Evolutionary conservation across 2,329 filamentous ascomycete genomes (phyloP).

Genomic region (Hypoxylon sp.): DNA sequence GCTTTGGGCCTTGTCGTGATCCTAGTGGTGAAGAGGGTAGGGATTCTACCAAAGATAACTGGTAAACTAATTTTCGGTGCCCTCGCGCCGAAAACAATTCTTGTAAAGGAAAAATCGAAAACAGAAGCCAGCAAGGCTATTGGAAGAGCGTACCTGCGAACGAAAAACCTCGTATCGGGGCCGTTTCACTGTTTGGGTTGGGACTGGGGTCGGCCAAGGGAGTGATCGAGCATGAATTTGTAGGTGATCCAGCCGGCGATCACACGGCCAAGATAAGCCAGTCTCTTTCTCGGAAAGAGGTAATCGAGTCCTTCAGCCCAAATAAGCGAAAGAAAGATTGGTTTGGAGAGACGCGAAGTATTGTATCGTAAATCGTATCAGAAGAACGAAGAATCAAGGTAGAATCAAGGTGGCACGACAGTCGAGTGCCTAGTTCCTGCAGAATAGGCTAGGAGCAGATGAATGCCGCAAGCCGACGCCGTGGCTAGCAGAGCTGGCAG

Average conservation of each 20-base stretch:
- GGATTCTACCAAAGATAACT: constrained; percentile 15
- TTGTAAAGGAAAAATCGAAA: constrained; percentile 14
- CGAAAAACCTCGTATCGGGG: constrained; percentile 37
- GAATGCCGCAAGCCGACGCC: constrained; percentile 40
- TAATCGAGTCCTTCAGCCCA: constrained; percentile 9
- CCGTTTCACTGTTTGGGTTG: constrained; percentile 41
- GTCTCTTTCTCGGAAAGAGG: constrained; percentile 30
- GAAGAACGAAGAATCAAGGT: constrained; percentile 8
- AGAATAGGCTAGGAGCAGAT: constrained; percentile 40
- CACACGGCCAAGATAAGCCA: constrained; percentile 33
- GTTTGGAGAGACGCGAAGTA: constrained; percentile 18
- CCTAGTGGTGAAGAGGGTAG: constrained; percentile 7
- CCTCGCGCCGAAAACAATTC: constrained; percentile 18
- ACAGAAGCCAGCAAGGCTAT: constrained; percentile 10
- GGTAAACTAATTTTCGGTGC: constrained; percentile 7
- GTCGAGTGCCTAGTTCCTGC: constrained; percentile 42
- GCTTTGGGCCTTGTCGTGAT: constrained; percentile 6
- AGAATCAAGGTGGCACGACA: constrained; percentile 32
- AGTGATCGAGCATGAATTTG: constrained; percentile 36
- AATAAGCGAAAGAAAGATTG: constrained; percentile 20
- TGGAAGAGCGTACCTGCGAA: constrained; percentile 37
- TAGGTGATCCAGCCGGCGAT: constrained; percentile 37
- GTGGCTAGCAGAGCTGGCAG: constrained; percentile 26
- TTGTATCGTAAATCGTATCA: constrained; percentile 9
- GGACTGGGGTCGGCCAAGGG: constrained; percentile 8